These are phyloP conservation scores for Microdochium paspali DNA, from an alignment of 2,329 filamentous ascomycete genomes.

Conservation along the genomic window DNA sequence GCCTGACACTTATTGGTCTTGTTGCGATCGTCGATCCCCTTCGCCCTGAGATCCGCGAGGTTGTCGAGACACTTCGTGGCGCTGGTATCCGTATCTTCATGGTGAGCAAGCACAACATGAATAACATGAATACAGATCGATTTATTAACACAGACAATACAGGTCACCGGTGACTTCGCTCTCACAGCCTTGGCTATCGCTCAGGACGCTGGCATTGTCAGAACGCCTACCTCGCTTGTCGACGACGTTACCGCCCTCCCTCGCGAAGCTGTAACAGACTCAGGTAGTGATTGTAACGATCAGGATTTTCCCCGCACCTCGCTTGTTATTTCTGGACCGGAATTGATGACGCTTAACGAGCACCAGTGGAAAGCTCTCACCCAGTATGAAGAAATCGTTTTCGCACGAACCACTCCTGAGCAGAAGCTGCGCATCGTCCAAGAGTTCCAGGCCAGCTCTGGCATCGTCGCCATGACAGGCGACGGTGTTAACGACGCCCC, in stretches of 20 bases:
- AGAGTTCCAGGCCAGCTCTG: slow-evolving; percentile 56
- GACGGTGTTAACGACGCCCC: slow-evolving; percentile 84
- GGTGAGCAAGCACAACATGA: slow-evolving; percentile 29
- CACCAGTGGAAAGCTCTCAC: slow-evolving; percentile 59
- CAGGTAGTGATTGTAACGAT: slow-evolving; percentile 6
- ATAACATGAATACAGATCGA: neutral
- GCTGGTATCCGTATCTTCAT: slow-evolving; percentile 72
- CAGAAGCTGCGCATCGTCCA: slow-evolving; percentile 74
- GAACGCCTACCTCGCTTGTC: slow-evolving; percentile 33
- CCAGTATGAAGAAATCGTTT: slow-evolving; percentile 63
- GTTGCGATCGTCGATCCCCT: slow-evolving; percentile 73
- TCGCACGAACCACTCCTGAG: slow-evolving; percentile 67
- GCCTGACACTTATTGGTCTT: slow-evolving; percentile 62
- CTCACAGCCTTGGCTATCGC: slow-evolving; percentile 68
- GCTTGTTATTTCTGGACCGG: slow-evolving; percentile 55
- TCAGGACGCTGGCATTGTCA: slow-evolving; percentile 62
- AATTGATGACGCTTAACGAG: slow-evolving; percentile 56
- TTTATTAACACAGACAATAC: slow-evolving; percentile 2
- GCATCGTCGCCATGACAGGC: slow-evolving; percentile 73
- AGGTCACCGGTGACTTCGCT: slow-evolving; percentile 68
- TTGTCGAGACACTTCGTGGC: slow-evolving; percentile 55
- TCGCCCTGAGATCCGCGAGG: slow-evolving; percentile 59
- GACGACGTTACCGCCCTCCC: slow-evolving; percentile 44
- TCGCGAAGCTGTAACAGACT: slow-evolving; percentile 13
- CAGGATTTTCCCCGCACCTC: slow-evolving; percentile 26